These are phyloP conservation scores for Vitis amurensis DNA, from an alignment of 164 flowering plant species.

Conservation along the genomic window DNA sequence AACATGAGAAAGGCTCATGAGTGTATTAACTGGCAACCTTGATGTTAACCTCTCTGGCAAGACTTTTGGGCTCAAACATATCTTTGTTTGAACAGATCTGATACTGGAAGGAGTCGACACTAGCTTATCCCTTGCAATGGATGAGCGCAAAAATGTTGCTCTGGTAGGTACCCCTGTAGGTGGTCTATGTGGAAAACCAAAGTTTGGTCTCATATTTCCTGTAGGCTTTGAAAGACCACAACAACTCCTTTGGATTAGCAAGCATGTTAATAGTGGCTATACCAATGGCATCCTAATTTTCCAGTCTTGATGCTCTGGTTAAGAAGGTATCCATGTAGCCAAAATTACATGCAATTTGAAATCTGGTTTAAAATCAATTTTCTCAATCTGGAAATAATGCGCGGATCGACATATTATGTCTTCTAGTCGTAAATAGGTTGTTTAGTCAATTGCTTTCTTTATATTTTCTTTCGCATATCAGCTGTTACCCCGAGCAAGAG, in stretches of 20 bases:
- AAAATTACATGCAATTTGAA: slow-evolving; percentile 25
- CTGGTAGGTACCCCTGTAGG: not conserved
- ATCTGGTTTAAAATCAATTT: slow-evolving; percentile 18
- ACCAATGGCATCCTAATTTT: too few species aligned
- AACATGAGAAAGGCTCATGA: not conserved
- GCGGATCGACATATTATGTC: too few species aligned
- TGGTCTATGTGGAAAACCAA: slow-evolving; percentile 1
- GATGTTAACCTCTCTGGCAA: not conserved
- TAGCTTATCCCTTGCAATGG: not conserved
- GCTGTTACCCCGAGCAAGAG: too few species aligned
- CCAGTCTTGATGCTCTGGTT: too few species aligned
- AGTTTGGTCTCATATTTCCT: not conserved
- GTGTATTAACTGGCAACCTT: slow-evolving; percentile 3
- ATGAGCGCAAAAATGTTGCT: not conserved
- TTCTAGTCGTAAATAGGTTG: too few species aligned
- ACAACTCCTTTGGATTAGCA: too few species aligned
- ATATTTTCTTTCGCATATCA: too few species aligned
- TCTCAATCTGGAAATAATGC: slow-evolving; percentile 35
- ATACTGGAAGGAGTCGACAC: not conserved
- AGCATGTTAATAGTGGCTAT: too few species aligned
- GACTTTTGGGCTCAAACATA: not conserved
- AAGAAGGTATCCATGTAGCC: slow-evolving; percentile 15
- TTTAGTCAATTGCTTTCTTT: too few species aligned
- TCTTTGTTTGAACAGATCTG: not conserved
- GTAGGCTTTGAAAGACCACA: not conserved